phyloP scores from a whole-genome alignment of 768 basidiomycete genomes.

The Suillus decipiens region DNA sequence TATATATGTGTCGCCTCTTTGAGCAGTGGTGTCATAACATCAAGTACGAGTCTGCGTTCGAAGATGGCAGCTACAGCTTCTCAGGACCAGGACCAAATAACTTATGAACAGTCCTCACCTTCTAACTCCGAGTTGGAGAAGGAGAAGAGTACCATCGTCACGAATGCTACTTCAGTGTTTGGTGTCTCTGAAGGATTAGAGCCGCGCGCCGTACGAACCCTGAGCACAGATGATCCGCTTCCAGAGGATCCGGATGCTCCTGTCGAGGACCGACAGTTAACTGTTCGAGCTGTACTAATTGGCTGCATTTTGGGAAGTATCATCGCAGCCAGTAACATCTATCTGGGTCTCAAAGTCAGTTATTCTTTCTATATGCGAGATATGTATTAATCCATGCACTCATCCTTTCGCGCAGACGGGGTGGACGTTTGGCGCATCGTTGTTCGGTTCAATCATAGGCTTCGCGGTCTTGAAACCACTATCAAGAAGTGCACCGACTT shows the following conservation, averaged over 20 bases:
- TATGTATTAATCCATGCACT: background rate
- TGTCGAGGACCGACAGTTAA: slow-evolving; percentile 52
- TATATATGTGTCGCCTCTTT: background rate
- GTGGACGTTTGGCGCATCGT: slow-evolving; percentile 63
- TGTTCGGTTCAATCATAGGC: slow-evolving; percentile 43
- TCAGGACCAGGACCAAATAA: background rate
- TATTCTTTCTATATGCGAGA: background rate
- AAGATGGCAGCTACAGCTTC: background rate
- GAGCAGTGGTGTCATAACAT: background rate
- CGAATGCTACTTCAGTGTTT: background rate
- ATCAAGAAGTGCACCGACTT: slow-evolving; percentile 46
- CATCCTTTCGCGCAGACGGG: slow-evolving; percentile 38
- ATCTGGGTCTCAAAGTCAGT: slow-evolving; percentile 56
- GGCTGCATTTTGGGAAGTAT: slow-evolving; percentile 51
- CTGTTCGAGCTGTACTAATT: slow-evolving; percentile 47
- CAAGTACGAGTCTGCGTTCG: background rate
- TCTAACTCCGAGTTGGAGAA: background rate
- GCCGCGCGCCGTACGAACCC: background rate
- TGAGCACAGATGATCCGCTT: slow-evolving; percentile 41
- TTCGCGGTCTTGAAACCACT: slow-evolving; percentile 61
- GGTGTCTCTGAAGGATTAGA: background rate
- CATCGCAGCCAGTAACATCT: slow-evolving; percentile 63
- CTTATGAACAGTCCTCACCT: background rate
- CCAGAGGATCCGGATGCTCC: slow-evolving; percentile 47
- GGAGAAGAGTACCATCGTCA: background rate